Conservation (phyloP, 345 rosid genomes). For the Acer saccharum region DNA sequence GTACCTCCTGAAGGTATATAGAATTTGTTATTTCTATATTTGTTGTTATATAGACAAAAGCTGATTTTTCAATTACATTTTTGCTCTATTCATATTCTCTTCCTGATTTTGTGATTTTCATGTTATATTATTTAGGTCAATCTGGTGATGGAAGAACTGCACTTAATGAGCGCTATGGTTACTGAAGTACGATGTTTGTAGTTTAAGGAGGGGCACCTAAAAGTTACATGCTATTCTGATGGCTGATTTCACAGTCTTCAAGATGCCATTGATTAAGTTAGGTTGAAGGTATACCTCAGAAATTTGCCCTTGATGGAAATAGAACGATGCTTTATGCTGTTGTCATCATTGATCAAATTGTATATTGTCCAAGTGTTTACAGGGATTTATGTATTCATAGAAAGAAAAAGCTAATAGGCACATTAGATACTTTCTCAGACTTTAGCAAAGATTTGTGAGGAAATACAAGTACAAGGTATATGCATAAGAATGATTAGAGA, state of each 20-base stretch:
- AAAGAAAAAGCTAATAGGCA: neutral
- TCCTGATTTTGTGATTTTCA: neutral
- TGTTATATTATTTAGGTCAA: constrained; percentile 64
- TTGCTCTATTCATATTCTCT: neutral
- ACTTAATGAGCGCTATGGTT: constrained; percentile 82
- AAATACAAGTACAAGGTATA: neutral
- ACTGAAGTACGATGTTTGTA: constrained; percentile 35
- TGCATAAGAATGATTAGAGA: neutral
- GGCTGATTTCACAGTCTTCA: neutral
- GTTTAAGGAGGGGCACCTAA: neutral
- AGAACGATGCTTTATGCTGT: neutral
- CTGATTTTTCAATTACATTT: neutral
- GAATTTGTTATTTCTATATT: neutral
- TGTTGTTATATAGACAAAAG: neutral
- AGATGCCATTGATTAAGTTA: neutral
- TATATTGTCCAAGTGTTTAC: neutral
- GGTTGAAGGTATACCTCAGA: neutral
- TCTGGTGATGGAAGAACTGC: constrained; percentile 94
- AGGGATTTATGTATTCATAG: neutral
- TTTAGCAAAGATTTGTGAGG: neutral
- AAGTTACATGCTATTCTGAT: neutral
- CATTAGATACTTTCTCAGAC: too few relatives aligned
- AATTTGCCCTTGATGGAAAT: neutral
- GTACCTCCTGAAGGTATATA: constrained; percentile 88
- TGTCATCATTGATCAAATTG: neutral